Evolutionary conservation across 371 early-diverging fungal species (phyloP).

Genomic region (Lichtheimia hyalospora): DNA sequence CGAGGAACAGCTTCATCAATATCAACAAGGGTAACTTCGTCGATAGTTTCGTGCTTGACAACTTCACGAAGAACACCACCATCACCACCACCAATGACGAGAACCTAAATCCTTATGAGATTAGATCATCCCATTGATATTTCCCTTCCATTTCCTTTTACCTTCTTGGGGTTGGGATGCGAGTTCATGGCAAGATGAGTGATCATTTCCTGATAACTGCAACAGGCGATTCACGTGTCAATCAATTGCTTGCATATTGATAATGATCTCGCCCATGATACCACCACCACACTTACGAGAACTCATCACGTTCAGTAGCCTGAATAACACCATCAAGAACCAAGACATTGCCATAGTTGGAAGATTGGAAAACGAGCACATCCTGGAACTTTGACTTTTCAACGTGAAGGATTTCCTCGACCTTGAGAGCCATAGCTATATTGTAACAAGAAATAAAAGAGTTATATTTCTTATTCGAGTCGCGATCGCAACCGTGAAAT

Average conservation of each 20-base stretch:
- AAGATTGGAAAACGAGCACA: slow-evolving; percentile 93
- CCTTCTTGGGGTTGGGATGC: slow-evolving; percentile 94
- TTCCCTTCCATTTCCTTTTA: slow-evolving; percentile 19
- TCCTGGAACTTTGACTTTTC: slow-evolving; percentile 95
- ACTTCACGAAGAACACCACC: slow-evolving; percentile 97
- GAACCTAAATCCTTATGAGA: slow-evolving; percentile 55
- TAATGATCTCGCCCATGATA: background rate
- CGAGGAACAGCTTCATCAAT: slow-evolving; percentile 95
- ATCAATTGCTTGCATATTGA: background rate
- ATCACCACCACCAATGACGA: slow-evolving; percentile 98
- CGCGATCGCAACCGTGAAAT: background rate
- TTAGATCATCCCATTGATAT: background rate
- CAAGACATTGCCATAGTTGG: slow-evolving; percentile 93
- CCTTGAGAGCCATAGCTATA: slow-evolving; percentile 91
- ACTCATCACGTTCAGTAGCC: slow-evolving; percentile 97
- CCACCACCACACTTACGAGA: slow-evolving; percentile 66
- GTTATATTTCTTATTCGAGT: background rate
- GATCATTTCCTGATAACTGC: slow-evolving; percentile 97
- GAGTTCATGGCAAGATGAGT: slow-evolving; percentile 93
- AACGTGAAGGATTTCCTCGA: slow-evolving; percentile 89
- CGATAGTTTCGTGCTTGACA: slow-evolving; percentile 92
- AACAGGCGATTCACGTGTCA: slow-evolving; percentile 5
- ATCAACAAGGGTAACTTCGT: slow-evolving; percentile 90
- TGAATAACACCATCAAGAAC: slow-evolving; percentile 98
- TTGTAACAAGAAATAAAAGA: background rate